Conservation (phyloP, 257 asterid genomes). For the Vinca minor region DNA sequence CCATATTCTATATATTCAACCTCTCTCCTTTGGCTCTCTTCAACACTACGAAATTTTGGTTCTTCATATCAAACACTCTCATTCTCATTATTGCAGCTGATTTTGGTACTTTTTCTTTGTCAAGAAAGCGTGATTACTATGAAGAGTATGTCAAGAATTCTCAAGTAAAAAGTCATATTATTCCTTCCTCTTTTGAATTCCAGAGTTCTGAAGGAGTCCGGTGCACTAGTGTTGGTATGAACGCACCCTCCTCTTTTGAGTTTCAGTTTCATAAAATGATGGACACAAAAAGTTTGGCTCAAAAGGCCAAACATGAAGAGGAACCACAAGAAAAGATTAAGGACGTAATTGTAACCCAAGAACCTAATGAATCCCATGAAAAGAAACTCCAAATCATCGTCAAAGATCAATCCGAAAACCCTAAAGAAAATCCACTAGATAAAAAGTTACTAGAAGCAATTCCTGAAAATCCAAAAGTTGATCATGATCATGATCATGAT, state of each 20-base stretch:
- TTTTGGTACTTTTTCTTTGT: slow-evolving; percentile 34
- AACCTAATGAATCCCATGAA: slow-evolving; percentile 7
- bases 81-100: slow-evolving; percentile 54
- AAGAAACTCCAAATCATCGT: not conserved
- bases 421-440: not conserved
- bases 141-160: slow-evolving; percentile 22
- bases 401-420: not conserved
- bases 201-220: no score
- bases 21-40: slow-evolving; percentile 46
- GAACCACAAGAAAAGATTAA: slow-evolving; percentile 30
- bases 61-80: slow-evolving; percentile 52
- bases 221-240: no score
- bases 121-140: slow-evolving; percentile 18
- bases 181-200: slow-evolving; percentile 15
- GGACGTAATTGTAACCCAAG: slow-evolving; percentile 11
- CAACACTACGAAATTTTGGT: slow-evolving; percentile 59
- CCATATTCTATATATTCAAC: slow-evolving; percentile 39
- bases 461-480: no score
- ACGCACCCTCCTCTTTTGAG: no score
- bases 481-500: no score
- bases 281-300: not conserved
- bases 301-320: slow-evolving; percentile 5
- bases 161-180: slow-evolving; percentile 3
- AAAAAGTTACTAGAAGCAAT: not conserved
- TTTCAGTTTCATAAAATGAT: not conserved